Evolutionary conservation across 352 stramenopile species (phyloP).

Genomic region (Thraustochytrium sp.): DNA sequence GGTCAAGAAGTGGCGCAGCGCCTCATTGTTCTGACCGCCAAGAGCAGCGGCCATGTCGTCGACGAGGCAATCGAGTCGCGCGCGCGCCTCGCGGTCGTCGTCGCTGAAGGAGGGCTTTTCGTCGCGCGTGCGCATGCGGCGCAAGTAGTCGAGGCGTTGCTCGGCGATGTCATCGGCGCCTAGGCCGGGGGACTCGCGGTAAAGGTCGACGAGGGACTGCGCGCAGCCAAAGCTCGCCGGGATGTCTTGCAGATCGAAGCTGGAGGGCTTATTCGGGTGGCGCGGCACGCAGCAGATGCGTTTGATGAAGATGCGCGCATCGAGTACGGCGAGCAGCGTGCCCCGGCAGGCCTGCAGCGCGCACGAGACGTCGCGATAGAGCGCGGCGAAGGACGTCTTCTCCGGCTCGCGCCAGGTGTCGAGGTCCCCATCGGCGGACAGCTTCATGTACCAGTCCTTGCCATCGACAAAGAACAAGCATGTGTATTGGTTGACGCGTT

Average conservation of each 20-base stretch:
- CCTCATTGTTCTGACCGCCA: not conserved
- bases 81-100: not conserved
- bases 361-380: not conserved
- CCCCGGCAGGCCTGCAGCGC: not conserved
- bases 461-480: conserved; percentile 15
- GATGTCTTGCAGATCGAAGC: not conserved
- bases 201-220: not conserved
- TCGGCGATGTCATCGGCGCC: not conserved
- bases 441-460: conserved; percentile 16
- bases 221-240: not conserved
- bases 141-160: not conserved
- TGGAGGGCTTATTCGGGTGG: not conserved
- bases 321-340: not conserved
- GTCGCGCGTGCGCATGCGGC: not conserved
- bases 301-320: conserved; percentile 13
- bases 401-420: not conserved
- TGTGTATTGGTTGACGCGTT: conserved; percentile 5
- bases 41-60: not conserved
- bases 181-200: not conserved
- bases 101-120: not conserved
- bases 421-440: not conserved
- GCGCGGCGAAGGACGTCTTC: not conserved
- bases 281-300: conserved; percentile 24
- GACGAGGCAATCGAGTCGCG: not conserved
- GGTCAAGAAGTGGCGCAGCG: not conserved